These are phyloP conservation scores for Apodospora peruviana DNA, from an alignment of 495 filamentous ascomycete species.

Conservation along the genomic window DNA sequence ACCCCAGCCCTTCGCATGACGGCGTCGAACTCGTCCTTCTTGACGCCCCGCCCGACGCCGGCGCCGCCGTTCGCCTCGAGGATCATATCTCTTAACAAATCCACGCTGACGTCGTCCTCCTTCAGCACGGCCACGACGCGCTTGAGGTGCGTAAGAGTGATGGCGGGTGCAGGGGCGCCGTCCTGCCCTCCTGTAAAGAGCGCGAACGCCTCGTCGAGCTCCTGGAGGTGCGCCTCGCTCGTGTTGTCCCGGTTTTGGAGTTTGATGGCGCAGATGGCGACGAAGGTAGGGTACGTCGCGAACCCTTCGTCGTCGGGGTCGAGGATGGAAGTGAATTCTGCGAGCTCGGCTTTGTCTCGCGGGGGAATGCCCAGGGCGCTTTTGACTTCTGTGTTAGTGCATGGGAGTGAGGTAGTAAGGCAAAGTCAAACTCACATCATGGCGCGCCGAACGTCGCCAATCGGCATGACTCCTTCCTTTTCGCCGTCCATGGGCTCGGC, in stretches of 20 bases:
- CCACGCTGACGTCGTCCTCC: constrained; percentile 76
- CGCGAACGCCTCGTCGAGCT: constrained; percentile 73
- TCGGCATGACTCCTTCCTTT: constrained; percentile 67
- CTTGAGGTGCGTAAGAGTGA: constrained; percentile 70
- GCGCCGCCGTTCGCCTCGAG: constrained; percentile 81
- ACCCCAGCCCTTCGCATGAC: constrained; percentile 83
- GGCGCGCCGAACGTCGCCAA: constrained; percentile 74
- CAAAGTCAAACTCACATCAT: constrained; percentile 57
- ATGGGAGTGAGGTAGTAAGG: not conserved
- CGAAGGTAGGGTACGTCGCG: constrained; percentile 68
- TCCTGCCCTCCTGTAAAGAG: constrained; percentile 54
- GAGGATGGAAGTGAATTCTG: constrained; percentile 67
- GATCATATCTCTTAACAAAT: constrained; percentile 85
- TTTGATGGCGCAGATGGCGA: constrained; percentile 81
- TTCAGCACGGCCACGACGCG: constrained; percentile 76
- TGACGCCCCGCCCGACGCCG: constrained; percentile 66
- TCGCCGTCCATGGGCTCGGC: constrained; percentile 60
- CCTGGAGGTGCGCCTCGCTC: constrained; percentile 46
- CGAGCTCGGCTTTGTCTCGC: constrained; percentile 55
- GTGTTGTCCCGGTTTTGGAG: constrained; percentile 54
- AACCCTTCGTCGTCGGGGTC: constrained; percentile 77
- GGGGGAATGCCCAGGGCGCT: constrained; percentile 74
- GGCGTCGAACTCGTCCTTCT: constrained; percentile 71
- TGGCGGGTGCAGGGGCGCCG: constrained; percentile 30
- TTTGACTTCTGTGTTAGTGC: not conserved